Base-by-base conservation (phyloP, 345 rosid genomes). In the Noccaea bulbosa region DNA sequence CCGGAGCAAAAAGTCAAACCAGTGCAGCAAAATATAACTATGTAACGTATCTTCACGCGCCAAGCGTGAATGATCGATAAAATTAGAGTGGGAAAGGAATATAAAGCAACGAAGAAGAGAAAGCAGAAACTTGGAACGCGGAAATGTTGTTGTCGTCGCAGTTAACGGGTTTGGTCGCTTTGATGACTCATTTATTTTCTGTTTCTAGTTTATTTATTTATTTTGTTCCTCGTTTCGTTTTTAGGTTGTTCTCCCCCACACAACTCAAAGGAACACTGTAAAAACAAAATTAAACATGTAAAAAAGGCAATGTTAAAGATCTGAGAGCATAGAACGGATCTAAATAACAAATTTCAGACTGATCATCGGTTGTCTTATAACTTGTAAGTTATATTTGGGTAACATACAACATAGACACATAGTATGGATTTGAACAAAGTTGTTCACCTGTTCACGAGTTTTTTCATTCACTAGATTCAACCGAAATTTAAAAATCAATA, bases 111-210 rank as follows among this genome's bases (percentile, higher is more conserved):
- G 32, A 70, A 20, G 67, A 40, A 11, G 35, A 54, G 24, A 64
- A 54, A 44, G 56, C 70, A 44, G 45, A 51, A 72, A 63, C 70
- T 54, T 57, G 43, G 17, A 64, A 63, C 64, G 56, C 72, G 53
- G 37, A 66, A 64, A 40, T 73, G 67, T 73, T 57, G 53, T 32
- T 66, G 61, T 73, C 52, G 61, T 47, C 72, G 60, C 20, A 72
- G 62, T 72, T 64, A 72, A 55, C 59, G 58, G 65, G 58, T 65
- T 63, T 56, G 51, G 65, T 65, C 30, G 4, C 45, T 34, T 11
- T 40, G 11, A 38, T 46, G 38, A 15, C 40, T 60, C 20, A 17
- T 15, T 60, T 17, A 5, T 37, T 38, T 11, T 17, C 30, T 12
- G 6, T 50, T 43, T 7, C 5, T 12, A 14, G 1, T 27, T 49